Base-by-base conservation (phyloP, 495 filamentous ascomycete species). In the Aspergillus kassunensis region DNA sequence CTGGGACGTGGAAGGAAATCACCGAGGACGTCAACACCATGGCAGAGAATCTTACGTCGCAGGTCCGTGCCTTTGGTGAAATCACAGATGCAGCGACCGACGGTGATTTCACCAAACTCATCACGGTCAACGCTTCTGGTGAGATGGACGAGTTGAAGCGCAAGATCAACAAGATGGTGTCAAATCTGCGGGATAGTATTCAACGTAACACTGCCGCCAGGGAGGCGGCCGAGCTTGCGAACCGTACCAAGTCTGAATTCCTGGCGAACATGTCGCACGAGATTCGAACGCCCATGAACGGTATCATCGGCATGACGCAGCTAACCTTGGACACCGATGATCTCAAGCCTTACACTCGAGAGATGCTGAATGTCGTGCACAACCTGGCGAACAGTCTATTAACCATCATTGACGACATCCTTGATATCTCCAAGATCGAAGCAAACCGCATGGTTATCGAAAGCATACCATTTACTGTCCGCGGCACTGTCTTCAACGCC, bases 361-460 rank as follows among this genome's bases (percentile, higher is more conserved):
- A 99, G 70, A 97, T 97, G 93, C 71, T 99, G 69, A 97, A 96
- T 59, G 97, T 97, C 60, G 93, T 99, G 55, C 93, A 97, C 68
- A 95, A 96, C 57, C 79, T 99, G 41, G 93, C 91, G 39, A 96
- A 97, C 71, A 97, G 95, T 74, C 73, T 99, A 55, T 70, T 99
- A 63, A 99, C 95, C 16, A 97, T 99, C 59, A 97, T 99, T 64
- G 93, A 99, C 65, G 93, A 99, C 68, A 97, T 99, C 60, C 79
- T 99, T 54, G 93, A 99, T 80, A 88, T 99, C 55, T 96, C 90
- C 6, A 99, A 99, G 84, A 99, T 99, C 57, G 93, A 99, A 70
- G 93, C 93, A 21, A 92, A 97, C 66, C 85, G 93, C n/a, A 97
- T 99, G 95, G 89, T 96, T 16, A 95, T 99, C 74, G 93, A 99